Conservation (phyloP, 805 yeast genomes). For the Candida maesae region DNA sequence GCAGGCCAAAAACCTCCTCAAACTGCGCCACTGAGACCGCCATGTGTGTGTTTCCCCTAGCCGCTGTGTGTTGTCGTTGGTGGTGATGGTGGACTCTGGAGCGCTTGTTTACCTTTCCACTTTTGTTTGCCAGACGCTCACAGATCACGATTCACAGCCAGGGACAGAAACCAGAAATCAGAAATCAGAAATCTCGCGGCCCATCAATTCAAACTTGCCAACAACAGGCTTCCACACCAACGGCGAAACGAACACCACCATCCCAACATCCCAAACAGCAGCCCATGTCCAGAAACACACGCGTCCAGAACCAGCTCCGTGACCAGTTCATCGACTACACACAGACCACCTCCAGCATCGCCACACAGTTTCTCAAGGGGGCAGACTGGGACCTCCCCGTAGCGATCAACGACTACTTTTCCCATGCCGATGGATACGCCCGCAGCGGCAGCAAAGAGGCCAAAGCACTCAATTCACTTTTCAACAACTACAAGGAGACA, state of each 20-base stretch:
- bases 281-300: slow-evolving; percentile 23
- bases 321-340: slow-evolving; percentile 30
- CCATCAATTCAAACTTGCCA: no score
- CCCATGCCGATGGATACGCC: slow-evolving; percentile 19
- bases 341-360: slow-evolving; percentile 21
- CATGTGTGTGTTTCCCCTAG: no score
- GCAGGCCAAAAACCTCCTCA: slow-evolving; percentile 15
- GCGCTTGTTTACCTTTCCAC: slow-evolving; percentile 6
- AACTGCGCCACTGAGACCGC: no score
- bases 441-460: slow-evolving; percentile 14
- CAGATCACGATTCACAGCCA: no score
- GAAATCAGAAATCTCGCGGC: no score
- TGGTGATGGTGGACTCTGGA: neutral
- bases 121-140: neutral
- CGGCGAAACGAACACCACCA: no score
- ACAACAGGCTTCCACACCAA: no score
- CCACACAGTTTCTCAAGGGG: slow-evolving; percentile 21
- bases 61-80: neutral
- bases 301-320: slow-evolving; percentile 23
- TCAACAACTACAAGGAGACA: slow-evolving; percentile 24
- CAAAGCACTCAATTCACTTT: slow-evolving; percentile 14
- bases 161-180: no score
- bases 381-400: slow-evolving; percentile 26
- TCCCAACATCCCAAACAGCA: no score
- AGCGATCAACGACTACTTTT: slow-evolving; percentile 27